phyloP scores from a whole-genome alignment of 306 rosid species.

The Dalbergia cultrata region DNA sequence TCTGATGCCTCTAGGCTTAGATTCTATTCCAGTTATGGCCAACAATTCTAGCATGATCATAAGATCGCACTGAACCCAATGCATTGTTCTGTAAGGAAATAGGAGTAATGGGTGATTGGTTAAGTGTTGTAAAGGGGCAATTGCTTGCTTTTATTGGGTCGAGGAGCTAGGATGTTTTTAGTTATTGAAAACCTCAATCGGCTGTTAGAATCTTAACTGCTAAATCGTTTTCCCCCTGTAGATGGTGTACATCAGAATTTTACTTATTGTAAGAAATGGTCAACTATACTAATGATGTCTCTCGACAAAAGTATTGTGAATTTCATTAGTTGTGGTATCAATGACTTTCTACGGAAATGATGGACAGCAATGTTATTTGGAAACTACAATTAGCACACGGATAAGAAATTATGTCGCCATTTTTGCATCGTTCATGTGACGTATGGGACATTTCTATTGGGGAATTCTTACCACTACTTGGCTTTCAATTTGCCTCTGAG shows the following conservation, averaged over 20 bases:
- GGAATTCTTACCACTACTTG: too few species aligned
- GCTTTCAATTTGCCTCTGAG: too few species aligned
- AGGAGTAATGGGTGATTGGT: slow-evolving; percentile 37
- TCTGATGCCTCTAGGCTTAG: slow-evolving; percentile 40
- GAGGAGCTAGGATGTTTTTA: slow-evolving; percentile 30
- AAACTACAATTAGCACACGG: not conserved
- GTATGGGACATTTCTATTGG: too few species aligned
- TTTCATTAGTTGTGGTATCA: not conserved
- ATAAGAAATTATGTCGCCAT: not conserved
- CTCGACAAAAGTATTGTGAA: not conserved
- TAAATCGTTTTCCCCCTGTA: not conserved
- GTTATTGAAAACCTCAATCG: slow-evolving; percentile 9
- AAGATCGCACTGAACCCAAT: slow-evolving; percentile 22
- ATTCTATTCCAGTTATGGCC: slow-evolving; percentile 34
- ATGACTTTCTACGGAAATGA: not conserved
- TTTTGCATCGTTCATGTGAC: too few species aligned
- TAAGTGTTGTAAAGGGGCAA: slow-evolving; percentile 23
- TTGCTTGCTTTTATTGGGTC: slow-evolving; percentile 30
- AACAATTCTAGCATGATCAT: slow-evolving; percentile 36
- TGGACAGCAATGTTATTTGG: not conserved
- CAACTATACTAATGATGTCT: slow-evolving; percentile 4
- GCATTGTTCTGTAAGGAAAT: slow-evolving; percentile 42
- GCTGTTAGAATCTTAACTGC: slow-evolving; percentile 25
- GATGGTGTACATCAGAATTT: slow-evolving; percentile 32
- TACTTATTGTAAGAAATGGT: slow-evolving; percentile 1